These are phyloP conservation scores for Pistacia integerrima DNA, from an alignment of 345 rosid species.

Conservation along the genomic window DNA sequence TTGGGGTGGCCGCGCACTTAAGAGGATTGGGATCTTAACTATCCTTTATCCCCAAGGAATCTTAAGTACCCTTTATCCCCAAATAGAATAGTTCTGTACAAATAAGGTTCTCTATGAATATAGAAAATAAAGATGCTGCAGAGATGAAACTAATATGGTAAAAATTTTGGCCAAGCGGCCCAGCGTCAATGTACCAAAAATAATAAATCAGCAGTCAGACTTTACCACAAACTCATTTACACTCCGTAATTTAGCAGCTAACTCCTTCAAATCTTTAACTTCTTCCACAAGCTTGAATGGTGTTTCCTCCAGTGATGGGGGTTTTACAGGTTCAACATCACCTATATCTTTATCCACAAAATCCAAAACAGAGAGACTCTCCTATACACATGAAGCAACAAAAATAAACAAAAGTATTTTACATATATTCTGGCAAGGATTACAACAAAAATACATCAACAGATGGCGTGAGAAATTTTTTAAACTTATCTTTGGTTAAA, in stretches of 20 bases:
- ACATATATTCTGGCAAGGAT: neutral
- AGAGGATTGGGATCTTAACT: neutral
- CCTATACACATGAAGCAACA: constrained; percentile 41
- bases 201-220: constrained; percentile 6
- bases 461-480: neutral
- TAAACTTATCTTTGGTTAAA: neutral
- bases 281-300: constrained; percentile 78
- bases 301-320: constrained; percentile 53
- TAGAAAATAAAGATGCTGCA: neutral
- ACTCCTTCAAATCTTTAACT: constrained; percentile 72
- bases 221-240: constrained; percentile 86
- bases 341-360: constrained; percentile 57
- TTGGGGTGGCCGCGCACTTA: neutral
- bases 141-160: neutral
- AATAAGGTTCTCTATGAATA: neutral
- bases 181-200: neutral
- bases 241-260: constrained; percentile 62
- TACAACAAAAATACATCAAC: neutral
- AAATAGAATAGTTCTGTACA: neutral
- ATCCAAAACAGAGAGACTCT: constrained; percentile 66
- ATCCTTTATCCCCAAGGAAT: neutral
- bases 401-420: neutral
- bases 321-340: constrained; percentile 45
- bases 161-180: neutral
- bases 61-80: neutral